Conservation (phyloP, 208 protist species). For the Wallacemonas sp. region DNA sequence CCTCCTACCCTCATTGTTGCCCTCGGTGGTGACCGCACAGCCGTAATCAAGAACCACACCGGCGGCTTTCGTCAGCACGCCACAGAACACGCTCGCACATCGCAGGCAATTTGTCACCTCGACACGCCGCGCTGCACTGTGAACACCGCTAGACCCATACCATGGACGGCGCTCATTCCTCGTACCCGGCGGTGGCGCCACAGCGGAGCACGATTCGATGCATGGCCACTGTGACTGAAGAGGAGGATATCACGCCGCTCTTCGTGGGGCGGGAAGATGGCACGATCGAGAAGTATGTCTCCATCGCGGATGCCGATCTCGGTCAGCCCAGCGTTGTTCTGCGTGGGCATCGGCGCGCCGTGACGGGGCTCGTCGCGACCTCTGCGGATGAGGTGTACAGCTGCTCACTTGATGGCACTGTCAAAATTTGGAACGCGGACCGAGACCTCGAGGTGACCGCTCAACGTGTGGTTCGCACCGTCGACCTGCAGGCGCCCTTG, state of each 20-base stretch:
- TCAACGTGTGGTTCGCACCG: conserved; percentile 27
- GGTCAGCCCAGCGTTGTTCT: conserved; percentile 46
- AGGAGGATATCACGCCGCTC: conserved; percentile 35
- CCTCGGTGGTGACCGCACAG: too few species aligned
- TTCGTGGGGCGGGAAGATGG: conserved; percentile 78
- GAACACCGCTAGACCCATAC: too few species aligned
- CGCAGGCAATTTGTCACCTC: neutral
- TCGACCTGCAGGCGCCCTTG: conserved; percentile 41
- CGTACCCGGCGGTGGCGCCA: neutral
- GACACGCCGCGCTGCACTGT: too few species aligned
- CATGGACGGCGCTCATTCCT: neutral
- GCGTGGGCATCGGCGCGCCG: conserved; percentile 55
- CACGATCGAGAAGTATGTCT: conserved; percentile 68
- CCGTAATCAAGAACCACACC: too few species aligned
- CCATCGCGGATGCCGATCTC: conserved; percentile 47
- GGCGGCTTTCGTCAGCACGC: too few species aligned
- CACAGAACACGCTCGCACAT: neutral
- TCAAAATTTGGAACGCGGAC: conserved; percentile 64
- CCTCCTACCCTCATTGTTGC: conserved; percentile 11
- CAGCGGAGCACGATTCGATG: conserved; percentile 46
- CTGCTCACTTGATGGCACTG: conserved; percentile 70
- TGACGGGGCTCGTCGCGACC: conserved; percentile 53
- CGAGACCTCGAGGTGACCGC: conserved; percentile 16
- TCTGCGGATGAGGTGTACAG: conserved; percentile 49
- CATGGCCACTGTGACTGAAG: conserved; percentile 40